Percentiles rank a stretch among this genome's conserved stretches.
Conservation (phyloP, 306 rosid genomes). For the Quercus ilex region DNA sequence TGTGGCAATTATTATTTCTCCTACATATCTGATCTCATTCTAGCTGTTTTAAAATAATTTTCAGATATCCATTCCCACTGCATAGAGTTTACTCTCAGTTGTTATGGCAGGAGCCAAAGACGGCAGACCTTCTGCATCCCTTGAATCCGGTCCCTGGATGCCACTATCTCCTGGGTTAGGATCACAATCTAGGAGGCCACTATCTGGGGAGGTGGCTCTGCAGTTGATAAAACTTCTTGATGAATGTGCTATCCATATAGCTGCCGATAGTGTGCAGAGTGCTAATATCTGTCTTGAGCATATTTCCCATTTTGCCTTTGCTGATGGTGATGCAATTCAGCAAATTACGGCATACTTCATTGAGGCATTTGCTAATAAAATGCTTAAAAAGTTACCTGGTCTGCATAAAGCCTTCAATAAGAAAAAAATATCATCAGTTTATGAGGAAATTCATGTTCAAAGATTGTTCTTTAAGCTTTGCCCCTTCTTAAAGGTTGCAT, state of each 20-base stretch:
- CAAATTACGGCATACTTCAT: conserved; percentile 72
- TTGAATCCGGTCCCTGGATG: conserved; percentile 28
- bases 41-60: neutral
- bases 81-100: neutral
- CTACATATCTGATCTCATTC: neutral
- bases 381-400: conserved; percentile 65
- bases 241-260: conserved; percentile 67
- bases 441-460: conserved; percentile 50
- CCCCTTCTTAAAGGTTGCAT: conserved; percentile 74
- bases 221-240: conserved; percentile 53
- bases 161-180: conserved; percentile 40
- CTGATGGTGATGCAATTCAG: conserved; percentile 70
- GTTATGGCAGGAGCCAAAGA: conserved; percentile 35
- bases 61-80: conserved; percentile 2
- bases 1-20: too few relatives aligned
- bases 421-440: conserved; percentile 43
- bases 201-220: conserved; percentile 51
- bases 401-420: conserved; percentile 60
- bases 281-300: conserved; percentile 68
- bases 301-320: conserved; percentile 64
- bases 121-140: conserved; percentile 40
- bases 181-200: conserved; percentile 57
- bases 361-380: conserved; percentile 68
- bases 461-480: conserved; percentile 68
- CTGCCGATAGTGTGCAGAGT: conserved; percentile 63